A percentile compares a stretch with the other conserved stretches of the same genome.
Conservation (phyloP, 2,329 filamentous ascomycete genomes). For the Zymoseptoria brevis region DNA sequence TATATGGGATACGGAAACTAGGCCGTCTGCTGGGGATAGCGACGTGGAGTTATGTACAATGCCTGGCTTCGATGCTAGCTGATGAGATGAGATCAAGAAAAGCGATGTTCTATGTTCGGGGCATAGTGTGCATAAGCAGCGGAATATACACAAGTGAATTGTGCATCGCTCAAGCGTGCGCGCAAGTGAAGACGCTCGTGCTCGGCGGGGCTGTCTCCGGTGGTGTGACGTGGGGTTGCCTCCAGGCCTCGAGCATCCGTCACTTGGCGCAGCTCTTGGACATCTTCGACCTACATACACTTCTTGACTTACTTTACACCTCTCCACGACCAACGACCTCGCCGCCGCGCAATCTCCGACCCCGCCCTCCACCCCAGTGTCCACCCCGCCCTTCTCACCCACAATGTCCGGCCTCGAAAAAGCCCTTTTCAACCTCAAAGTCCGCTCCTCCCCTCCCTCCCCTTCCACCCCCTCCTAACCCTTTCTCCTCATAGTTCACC, state of each 20-base stretch:
- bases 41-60: neutral
- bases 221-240: neutral
- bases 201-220: neutral
- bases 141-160: neutral
- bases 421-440: slow-evolving; percentile 55
- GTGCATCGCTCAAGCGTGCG: neutral
- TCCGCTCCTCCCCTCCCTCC: slow-evolving; percentile 21
- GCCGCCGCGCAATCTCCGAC: neutral
- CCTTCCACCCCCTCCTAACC: slow-evolving; percentile 19
- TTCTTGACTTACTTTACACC: neutral
- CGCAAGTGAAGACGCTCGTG: neutral
- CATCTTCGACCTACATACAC: neutral
- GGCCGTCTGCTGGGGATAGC: neutral
- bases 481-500: slow-evolving; percentile 43
- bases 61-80: neutral
- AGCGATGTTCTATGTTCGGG: neutral
- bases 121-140: neutral
- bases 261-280: neutral
- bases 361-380: neutral
- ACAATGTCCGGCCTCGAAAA: slow-evolving; percentile 55
- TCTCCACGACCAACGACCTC: neutral
- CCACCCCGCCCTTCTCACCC: slow-evolving; percentile 1
- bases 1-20: neutral
- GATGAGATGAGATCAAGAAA: neutral
- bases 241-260: neutral